Evolutionary conservation across 371 early-diverging fungal genomes (phyloP).

Genomic region (Smittium culicis): DNA sequence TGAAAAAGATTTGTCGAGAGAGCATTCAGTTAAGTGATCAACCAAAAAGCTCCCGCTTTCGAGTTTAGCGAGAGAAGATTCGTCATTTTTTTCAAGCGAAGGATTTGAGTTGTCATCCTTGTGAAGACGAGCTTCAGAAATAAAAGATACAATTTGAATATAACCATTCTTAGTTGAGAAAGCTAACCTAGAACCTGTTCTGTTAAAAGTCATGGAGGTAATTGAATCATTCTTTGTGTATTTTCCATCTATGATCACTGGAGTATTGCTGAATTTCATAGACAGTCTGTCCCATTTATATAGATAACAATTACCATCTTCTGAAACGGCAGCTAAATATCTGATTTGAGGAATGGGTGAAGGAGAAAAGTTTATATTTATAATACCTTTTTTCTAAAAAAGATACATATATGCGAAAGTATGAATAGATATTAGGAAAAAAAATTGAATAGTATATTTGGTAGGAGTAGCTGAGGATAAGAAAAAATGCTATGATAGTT

Average conservation of each 20-base stretch:
- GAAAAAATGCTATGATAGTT: too few relatives aligned
- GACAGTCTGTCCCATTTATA: constrained; percentile 56
- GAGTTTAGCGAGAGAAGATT: neutral
- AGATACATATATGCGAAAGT: too few relatives aligned
- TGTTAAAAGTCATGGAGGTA: constrained; percentile 55
- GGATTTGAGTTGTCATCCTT: neutral
- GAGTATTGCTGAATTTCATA: constrained; percentile 39
- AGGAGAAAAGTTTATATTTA: constrained; percentile 68
- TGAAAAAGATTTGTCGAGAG: neutral
- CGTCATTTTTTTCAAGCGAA: neutral
- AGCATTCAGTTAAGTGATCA: too few relatives aligned
- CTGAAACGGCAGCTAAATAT: constrained; percentile 57
- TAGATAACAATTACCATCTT: constrained; percentile 58
- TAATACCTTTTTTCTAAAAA: constrained; percentile 44
- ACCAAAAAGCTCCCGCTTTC: too few relatives aligned
- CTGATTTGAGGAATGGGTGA: constrained; percentile 54
- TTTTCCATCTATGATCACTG: constrained; percentile 45
- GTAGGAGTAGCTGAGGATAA: neutral
- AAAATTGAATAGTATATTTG: too few relatives aligned
- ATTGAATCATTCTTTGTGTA: constrained; percentile 44
- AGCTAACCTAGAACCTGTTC: constrained; percentile 65
- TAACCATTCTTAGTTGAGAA: constrained; percentile 69
- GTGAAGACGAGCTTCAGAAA: constrained; percentile 19
- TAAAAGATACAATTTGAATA: constrained; percentile 37
- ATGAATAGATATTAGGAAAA: too few relatives aligned